Conservation (phyloP, 2,329 filamentous ascomycete species). For the Apiospora arundinis region DNA sequence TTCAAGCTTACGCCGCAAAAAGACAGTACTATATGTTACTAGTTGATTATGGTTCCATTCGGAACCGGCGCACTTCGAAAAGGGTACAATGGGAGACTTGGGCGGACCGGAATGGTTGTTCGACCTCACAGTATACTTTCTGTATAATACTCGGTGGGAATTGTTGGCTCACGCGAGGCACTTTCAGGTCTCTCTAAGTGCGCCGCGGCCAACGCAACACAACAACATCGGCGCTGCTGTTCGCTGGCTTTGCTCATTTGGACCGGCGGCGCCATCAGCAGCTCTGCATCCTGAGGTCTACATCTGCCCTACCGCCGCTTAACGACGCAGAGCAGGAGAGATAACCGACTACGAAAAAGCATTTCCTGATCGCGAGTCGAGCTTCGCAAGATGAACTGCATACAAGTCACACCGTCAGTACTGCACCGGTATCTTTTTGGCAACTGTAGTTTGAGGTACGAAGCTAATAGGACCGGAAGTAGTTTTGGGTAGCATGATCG, state of each 20-base stretch:
- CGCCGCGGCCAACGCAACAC: background rate
- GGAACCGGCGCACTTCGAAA: background rate
- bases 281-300: too few species aligned
- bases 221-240: background rate
- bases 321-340: background rate
- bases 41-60: background rate
- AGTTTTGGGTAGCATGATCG: too few species aligned
- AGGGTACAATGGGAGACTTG: background rate
- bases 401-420: too few species aligned
- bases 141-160: background rate
- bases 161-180: too few species aligned
- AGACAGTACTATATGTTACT: background rate
- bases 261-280: background rate
- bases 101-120: too few species aligned
- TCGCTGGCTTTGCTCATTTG: conserved; percentile 84
- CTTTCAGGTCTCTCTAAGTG: too few species aligned
- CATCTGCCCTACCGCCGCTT: too few species aligned
- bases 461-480: too few species aligned
- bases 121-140: background rate
- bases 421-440: too few species aligned
- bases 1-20: background rate
- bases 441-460: too few species aligned
- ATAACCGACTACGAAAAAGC: background rate
- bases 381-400: too few species aligned
- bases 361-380: background rate